Conservation (phyloP, 352 stramenopile species). For the Thalassiosira exigua region DNA sequence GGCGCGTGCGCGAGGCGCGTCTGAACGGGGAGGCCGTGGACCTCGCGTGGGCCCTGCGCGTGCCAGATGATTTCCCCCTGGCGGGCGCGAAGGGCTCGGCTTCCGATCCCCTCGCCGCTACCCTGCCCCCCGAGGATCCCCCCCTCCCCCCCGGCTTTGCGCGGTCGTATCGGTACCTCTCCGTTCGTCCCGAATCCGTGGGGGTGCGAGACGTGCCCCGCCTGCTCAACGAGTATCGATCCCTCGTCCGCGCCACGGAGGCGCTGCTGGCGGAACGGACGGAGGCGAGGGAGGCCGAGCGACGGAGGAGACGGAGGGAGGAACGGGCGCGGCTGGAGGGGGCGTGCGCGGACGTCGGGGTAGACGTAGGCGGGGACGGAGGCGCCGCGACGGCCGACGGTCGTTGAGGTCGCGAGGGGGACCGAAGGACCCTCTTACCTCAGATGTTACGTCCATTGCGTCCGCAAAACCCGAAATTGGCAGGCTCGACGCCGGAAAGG, state of each 20-base stretch:
- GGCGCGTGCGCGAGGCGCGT: conserved; percentile 62
- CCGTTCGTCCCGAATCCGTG: conserved; percentile 65
- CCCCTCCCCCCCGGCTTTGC: conserved; percentile 57
- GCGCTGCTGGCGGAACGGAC: conserved; percentile 64
- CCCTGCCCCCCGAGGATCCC: conserved; percentile 19
- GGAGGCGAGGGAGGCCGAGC: conserved; percentile 30
- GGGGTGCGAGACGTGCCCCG: conserved; percentile 67
- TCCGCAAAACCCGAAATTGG: no score
- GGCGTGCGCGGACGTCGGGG: conserved; percentile 27
- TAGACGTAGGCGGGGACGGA: not conserved
- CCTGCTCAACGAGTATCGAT: conserved; percentile 80
- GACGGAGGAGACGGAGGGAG: conserved; percentile 23
- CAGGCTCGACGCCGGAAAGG: no score
- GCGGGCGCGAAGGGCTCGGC: conserved; percentile 11
- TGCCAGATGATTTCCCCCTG: conserved; percentile 5
- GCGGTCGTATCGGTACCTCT: conserved; percentile 73
- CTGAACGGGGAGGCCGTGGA: conserved; percentile 65
- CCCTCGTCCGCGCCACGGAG: conserved; percentile 75
- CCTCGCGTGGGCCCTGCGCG: conserved; percentile 66
- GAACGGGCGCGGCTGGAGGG: conserved; percentile 36
- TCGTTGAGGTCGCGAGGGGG: no score
- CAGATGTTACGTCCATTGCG: no score
- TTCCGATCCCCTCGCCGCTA: conserved; percentile 18
- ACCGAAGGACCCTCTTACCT: no score
- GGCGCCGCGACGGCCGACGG: not conserved